Conservation (phyloP, 495 filamentous ascomycete genomes). For the Aspergillus leporis region DNA sequence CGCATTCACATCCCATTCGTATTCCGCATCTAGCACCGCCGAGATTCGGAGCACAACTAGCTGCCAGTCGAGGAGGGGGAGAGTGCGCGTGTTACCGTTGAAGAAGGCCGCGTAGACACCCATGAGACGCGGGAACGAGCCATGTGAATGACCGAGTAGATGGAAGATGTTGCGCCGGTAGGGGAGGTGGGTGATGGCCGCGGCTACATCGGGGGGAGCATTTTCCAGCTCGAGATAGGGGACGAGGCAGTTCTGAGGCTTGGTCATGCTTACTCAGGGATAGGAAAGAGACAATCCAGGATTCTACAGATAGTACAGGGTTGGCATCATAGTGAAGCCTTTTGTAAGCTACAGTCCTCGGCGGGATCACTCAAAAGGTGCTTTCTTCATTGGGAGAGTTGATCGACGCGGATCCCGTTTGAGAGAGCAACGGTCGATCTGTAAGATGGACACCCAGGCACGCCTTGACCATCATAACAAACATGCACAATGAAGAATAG, state of each 20-base stretch:
- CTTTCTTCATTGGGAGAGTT: too few species aligned
- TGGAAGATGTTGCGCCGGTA: slow-evolving; percentile 10
- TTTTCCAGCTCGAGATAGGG: neutral
- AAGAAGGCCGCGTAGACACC: slow-evolving; percentile 2
- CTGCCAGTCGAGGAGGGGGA: slow-evolving; percentile 9
- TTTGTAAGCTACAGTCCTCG: too few species aligned
- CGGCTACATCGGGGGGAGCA: neutral
- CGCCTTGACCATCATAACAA: too few species aligned
- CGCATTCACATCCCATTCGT: slow-evolving; percentile 11
- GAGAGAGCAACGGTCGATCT: too few species aligned
- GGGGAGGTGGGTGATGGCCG: neutral
- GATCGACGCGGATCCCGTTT: too few species aligned
- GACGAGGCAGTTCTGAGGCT: slow-evolving; percentile 6
- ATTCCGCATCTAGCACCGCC: neutral
- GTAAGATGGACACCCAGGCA: too few species aligned
- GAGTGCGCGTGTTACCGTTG: neutral
- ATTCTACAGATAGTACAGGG: too few species aligned
- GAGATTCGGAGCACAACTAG: slow-evolving; percentile 4
- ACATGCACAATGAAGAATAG: too few species aligned
- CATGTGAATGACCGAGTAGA: neutral
- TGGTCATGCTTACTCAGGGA: too few species aligned
- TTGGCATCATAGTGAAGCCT: too few species aligned
- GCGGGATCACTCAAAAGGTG: too few species aligned
- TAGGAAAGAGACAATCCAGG: too few species aligned
- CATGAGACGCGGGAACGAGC: neutral